Evolutionary conservation across 208 protist genomes (phyloP).

Genomic region (Trypanosoma melophagium): DNA sequence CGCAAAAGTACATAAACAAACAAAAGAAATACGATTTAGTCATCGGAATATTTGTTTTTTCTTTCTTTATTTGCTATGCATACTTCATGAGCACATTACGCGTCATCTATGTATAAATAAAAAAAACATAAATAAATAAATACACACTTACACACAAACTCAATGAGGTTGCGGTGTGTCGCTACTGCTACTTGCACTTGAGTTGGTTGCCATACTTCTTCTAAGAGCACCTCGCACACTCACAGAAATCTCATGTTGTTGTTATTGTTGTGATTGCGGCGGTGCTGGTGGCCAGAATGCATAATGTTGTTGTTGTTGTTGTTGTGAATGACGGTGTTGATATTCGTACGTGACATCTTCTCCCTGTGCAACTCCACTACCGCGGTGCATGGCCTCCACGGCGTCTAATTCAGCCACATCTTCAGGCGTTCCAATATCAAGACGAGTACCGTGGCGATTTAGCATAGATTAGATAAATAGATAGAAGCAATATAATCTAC

Average conservation of each 20-base stretch:
- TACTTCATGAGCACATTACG: not conserved
- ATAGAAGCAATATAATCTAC: no score
- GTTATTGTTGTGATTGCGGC: not conserved
- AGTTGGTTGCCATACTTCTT: no score
- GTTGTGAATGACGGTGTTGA: not conserved
- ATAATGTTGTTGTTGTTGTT: not conserved
- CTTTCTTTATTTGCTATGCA: no score
- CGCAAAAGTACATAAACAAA: no score
- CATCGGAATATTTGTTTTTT: no score
- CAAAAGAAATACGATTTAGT: no score
- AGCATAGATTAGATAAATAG: constrained; percentile 36
- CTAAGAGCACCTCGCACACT: no score
- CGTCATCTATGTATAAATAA: not conserved
- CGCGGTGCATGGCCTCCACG: constrained; percentile 28
- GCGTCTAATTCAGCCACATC: constrained; percentile 77
- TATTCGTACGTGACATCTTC: not conserved
- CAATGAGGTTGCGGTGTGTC: not conserved
- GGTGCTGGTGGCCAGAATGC: not conserved
- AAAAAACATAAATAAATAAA: not conserved
- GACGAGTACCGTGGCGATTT: constrained; percentile 66
- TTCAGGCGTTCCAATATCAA: constrained; percentile 77
- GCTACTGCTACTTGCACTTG: not conserved
- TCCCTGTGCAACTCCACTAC: no score
- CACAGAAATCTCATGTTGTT: no score
- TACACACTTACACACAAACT: not conserved